A percentile compares a stretch with the other conserved stretches of the same genome.
Evolutionary conservation across 345 rosid species (phyloP).

Genomic region (Gossypium anomalum): DNA sequence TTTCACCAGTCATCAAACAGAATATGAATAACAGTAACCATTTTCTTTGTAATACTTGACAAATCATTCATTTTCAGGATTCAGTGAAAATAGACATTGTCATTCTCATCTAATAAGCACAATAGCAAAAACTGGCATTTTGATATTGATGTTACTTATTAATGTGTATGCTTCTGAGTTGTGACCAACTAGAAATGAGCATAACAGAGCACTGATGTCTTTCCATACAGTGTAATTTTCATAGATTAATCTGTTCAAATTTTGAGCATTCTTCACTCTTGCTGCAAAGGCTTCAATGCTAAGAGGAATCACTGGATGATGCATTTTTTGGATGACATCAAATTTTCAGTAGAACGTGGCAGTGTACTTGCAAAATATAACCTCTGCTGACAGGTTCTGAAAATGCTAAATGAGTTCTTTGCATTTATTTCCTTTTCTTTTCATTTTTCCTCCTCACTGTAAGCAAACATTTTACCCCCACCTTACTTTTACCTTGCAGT

Average conservation of each 20-base stretch:
- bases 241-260: background rate
- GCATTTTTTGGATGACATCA: background rate
- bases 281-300: background rate
- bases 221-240: background rate
- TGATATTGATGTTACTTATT: background rate
- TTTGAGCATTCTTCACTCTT: background rate
- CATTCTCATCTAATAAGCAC: background rate
- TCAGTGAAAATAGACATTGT: background rate
- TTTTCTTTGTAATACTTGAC: constrained; percentile 1
- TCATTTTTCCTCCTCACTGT: background rate
- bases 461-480: background rate
- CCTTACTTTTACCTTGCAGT: background rate
- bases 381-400: background rate
- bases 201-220: background rate
- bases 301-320: background rate
- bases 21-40: background rate
- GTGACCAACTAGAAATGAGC: constrained; percentile 6
- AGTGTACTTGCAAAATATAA: background rate
- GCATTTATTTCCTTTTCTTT: constrained; percentile 1
- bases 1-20: constrained; percentile 2
- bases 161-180: background rate
- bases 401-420: background rate
- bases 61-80: background rate
- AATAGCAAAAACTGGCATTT: background rate
- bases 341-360: background rate